Evolutionary conservation across 2,329 filamentous ascomycete genomes (phyloP), one percentile per base, ranked within the genome.

Genomic region (Setomelanomma holmii): DNA sequence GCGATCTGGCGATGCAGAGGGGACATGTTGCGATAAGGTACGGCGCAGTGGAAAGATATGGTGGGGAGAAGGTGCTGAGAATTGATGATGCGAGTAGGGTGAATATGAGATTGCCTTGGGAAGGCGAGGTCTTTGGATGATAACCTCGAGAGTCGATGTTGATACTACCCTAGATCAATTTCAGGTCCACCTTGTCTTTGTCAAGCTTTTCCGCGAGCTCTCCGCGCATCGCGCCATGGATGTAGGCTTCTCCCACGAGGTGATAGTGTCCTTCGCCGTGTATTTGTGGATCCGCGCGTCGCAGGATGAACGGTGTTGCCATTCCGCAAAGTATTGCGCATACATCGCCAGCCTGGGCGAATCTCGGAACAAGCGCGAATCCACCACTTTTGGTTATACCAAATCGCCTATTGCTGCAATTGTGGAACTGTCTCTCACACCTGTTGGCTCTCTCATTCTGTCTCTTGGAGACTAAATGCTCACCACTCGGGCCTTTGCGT

Each of bases 71-170:
- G 54, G 59, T 55, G 17, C 48, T 68, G 34, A 53, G 66, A 40
- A 41, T 67, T 16, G 66, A 63, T 41, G 56, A 63, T 49, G 44
- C 43, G 12, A 42, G 36, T 11, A 51, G 49, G 40, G 52, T 47
- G 3, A 63, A 45, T 23, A 53, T 67, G 4, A 53, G 66, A 42
- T 44, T 35, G 19, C 64, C 64, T 4, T 62, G 64, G 61, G 30
- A 55, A 16, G 61, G 56, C 3, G 66, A 68, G 36, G 49, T 68
- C 11, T 66, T 66, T 51, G 63, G 58, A 27, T 65, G 55, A 44
- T 24, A 8, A 49, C 7, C 6, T n/a, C 3, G 10, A 16, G 34
- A 16, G 4, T 16, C 8, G 7, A 17, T 36, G 34, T 16, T 10
- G 12, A 2, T 36, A n/a, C 16, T 14, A 30, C 5, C n/a, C 27